These are phyloP conservation scores for Oryza australiensis DNA, from an alignment of 176 grass and related monocot species.

Conservation along the genomic window DNA sequence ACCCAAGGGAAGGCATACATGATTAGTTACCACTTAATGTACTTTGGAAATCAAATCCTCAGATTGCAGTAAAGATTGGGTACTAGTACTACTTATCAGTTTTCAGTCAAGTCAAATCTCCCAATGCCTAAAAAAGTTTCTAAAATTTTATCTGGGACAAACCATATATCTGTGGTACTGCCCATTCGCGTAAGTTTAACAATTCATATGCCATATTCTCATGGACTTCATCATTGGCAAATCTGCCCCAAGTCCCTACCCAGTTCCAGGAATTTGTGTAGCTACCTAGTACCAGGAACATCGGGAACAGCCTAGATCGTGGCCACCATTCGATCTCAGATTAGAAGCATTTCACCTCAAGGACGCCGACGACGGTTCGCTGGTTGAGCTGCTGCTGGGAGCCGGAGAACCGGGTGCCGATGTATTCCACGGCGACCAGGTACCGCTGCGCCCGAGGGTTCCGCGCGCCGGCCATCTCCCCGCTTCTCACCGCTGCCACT, in stretches of 20 bases:
- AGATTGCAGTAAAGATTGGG: background rate
- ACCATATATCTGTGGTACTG: background rate
- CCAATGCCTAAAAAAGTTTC: background rate
- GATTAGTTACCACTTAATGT: background rate
- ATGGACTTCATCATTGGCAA: background rate
- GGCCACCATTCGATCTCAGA: slow-evolving; percentile 1
- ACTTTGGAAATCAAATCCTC: background rate
- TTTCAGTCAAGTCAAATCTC: background rate
- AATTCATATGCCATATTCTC: background rate
- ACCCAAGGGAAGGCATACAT: background rate
- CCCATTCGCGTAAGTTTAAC: background rate
- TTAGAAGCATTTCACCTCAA: slow-evolving; percentile 58
- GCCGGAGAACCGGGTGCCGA: slow-evolving; percentile 79
- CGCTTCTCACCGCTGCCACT: background rate
- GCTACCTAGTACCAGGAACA: background rate
- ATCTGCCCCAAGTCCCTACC: background rate
- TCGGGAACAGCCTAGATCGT: background rate
- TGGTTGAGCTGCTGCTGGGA: slow-evolving; percentile 82
- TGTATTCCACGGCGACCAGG: slow-evolving; percentile 83
- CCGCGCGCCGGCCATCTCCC: slow-evolving; percentile 28
- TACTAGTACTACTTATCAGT: background rate
- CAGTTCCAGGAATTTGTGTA: background rate
- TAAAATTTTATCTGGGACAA: background rate
- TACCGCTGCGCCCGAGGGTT: slow-evolving; percentile 78
- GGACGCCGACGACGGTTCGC: slow-evolving; percentile 83